Evolutionary conservation across 2,329 filamentous ascomycete genomes (phyloP).

Genomic region (Cercospora brassicicola): DNA sequence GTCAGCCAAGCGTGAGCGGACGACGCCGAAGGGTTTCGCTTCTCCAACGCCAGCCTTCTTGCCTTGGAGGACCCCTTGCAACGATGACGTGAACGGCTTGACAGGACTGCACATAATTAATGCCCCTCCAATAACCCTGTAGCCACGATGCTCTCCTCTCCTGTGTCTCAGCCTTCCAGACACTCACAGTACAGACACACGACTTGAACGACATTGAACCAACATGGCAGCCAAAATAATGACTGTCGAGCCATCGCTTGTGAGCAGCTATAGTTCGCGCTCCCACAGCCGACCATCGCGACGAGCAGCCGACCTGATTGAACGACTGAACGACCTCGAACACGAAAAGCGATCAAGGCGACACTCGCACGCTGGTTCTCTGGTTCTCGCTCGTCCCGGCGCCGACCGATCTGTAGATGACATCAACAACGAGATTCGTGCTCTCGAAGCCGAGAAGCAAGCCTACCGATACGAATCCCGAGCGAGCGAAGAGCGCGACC

Average conservation of each 20-base stretch:
- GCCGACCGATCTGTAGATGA: conserved; percentile 55
- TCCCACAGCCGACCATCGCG: conserved; percentile 1
- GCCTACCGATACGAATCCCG: conserved; percentile 59
- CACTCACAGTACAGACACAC: background rate
- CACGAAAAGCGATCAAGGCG: conserved; percentile 10
- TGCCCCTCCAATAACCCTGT: background rate
- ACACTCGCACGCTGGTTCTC: conserved; percentile 17
- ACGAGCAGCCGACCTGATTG: conserved; percentile 9
- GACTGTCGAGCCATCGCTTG: conserved; percentile 9
- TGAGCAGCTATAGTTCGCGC: background rate
- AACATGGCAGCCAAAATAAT: conserved; percentile 4
- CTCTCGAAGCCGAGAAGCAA: conserved; percentile 66
- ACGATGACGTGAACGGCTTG: conserved; percentile 14
- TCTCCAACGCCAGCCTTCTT: background rate
- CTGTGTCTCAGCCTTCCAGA: background rate
- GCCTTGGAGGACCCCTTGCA: conserved; percentile 12
- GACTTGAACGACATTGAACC: background rate
- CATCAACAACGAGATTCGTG: conserved; percentile 70
- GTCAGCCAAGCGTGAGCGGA: conserved; percentile 1
- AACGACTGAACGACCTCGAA: conserved; percentile 10
- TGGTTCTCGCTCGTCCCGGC: conserved; percentile 24
- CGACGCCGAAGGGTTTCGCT: background rate
- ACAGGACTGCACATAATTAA: background rate
- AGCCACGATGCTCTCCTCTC: background rate
- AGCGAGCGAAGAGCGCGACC: conserved; percentile 45